Evolutionary conservation across 148 eudicot species (phyloP).

Genomic region (Fagopyrum esculentum): DNA sequence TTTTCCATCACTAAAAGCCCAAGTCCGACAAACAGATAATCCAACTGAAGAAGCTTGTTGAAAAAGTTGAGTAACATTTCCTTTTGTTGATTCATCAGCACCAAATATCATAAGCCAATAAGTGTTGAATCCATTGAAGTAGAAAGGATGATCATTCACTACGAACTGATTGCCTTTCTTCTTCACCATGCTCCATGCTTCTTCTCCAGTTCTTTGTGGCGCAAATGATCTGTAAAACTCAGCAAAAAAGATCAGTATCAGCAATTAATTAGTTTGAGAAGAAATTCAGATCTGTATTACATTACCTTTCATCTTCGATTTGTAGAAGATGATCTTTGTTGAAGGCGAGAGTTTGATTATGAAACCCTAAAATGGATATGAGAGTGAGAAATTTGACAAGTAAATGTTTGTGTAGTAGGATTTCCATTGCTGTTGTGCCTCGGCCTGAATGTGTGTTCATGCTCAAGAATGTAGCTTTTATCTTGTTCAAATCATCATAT

Average conservation of each 20-base stretch:
- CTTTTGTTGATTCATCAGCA: slow-evolving; percentile 65
- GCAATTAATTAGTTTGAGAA: not conserved
- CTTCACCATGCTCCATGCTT: slow-evolving; percentile 67
- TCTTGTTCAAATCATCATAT: too few species aligned
- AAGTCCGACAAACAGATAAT: slow-evolving; percentile 71
- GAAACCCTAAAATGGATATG: not conserved
- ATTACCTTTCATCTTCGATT: slow-evolving; percentile 1
- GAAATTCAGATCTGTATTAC: not conserved
- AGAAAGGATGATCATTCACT: slow-evolving; percentile 57
- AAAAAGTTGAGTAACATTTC: slow-evolving; percentile 67
- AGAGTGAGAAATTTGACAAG: not conserved
- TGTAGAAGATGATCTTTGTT: not conserved
- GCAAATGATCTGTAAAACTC: not conserved
- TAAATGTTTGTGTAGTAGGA: not conserved
- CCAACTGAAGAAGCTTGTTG: slow-evolving; percentile 82
- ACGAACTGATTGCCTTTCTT: slow-evolving; percentile 63
- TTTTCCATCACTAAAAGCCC: slow-evolving; percentile 94
- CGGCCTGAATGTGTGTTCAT: too few species aligned
- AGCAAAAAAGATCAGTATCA: not conserved
- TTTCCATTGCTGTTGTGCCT: not conserved
- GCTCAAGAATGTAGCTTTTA: too few species aligned
- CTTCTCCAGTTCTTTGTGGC: slow-evolving; percentile 29
- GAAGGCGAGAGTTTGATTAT: not conserved
- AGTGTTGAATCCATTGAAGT: slow-evolving; percentile 89
- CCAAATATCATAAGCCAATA: slow-evolving; percentile 95